These are phyloP conservation scores for Ustilago crameri DNA, from an alignment of 1,284 basidiomycete genomes.

Conservation along the genomic window DNA sequence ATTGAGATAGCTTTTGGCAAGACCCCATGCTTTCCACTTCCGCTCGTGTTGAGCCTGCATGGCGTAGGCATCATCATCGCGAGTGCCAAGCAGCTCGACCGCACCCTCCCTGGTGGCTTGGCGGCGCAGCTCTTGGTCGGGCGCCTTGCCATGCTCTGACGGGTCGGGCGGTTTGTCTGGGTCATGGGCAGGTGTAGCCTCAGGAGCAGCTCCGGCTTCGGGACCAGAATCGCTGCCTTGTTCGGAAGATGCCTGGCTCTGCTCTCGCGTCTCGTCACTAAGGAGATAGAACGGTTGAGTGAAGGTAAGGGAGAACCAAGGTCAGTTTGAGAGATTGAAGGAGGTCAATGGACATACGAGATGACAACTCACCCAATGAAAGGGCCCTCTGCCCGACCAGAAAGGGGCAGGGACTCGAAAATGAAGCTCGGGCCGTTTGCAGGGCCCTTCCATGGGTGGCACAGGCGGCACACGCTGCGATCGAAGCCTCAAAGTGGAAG, in stretches of 20 bases:
- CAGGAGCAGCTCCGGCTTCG: neutral
- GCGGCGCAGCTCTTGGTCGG: constrained; percentile 29
- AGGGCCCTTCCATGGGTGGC: constrained; percentile 31
- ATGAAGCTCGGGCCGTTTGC: neutral
- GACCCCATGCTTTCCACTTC: constrained; percentile 24
- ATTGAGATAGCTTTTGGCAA: constrained; percentile 41
- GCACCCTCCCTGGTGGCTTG: constrained; percentile 40
- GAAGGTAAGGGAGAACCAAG: neutral
- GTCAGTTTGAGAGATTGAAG: neutral
- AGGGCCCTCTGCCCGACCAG: constrained; percentile 16
- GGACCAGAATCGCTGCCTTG: neutral
- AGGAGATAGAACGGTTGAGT: neutral
- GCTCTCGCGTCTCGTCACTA: constrained; percentile 22
- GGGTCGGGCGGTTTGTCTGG: constrained; percentile 33
- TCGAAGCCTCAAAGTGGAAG: neutral
- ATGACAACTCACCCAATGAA: constrained; percentile 36
- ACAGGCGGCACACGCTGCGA: neutral
- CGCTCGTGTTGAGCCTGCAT: constrained; percentile 20
- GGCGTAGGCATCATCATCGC: constrained; percentile 31
- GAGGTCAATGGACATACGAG: neutral
- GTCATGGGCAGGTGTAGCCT: constrained; percentile 9
- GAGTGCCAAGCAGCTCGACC: constrained; percentile 31
- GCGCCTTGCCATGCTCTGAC: constrained; percentile 13
- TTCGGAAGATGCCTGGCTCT: constrained; percentile 6
- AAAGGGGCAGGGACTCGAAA: neutral